Percentiles rank a stretch among this genome's conserved stretches.
Evolutionary conservation across 345 rosid species (phyloP).

Genomic region (Euphorbia pulcherrima): DNA sequence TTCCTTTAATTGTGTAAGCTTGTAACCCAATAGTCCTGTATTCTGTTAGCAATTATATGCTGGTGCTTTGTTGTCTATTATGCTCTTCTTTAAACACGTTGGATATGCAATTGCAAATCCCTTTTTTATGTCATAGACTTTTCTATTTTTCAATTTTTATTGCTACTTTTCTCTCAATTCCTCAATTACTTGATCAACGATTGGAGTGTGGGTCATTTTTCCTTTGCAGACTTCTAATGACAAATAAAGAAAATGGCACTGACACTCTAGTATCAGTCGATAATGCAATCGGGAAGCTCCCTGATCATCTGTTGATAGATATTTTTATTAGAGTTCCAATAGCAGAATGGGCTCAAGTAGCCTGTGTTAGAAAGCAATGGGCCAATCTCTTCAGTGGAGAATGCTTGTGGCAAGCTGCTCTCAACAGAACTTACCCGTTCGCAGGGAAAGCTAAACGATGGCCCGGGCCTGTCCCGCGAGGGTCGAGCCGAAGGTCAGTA

Average conservation of each 20-base stretch:
- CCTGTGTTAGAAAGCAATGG: conserved; percentile 75
- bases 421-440: conserved; percentile 47
- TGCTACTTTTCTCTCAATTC: not conserved
- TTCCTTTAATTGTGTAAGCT: not conserved
- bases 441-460: conserved; percentile 56
- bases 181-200: not conserved
- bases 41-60: not conserved
- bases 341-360: conserved; percentile 52
- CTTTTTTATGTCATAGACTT: not conserved
- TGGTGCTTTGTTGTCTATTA: not conserved
- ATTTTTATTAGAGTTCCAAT: conserved; percentile 69
- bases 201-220: not conserved
- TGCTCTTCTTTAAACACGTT: not conserved
- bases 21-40: no score
- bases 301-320: conserved; percentile 73
- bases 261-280: conserved; percentile 26
- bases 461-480: conserved; percentile 80
- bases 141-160: no score
- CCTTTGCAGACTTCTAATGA: conserved; percentile 55
- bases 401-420: conserved; percentile 84
- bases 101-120: not conserved
- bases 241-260: conserved; percentile 25
- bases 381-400: conserved; percentile 62
- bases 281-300: conserved; percentile 53
- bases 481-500: conserved; percentile 55